Evolutionary conservation across 257 asterid genomes (phyloP), one percentile per base, ranked within the genome.

Genomic region (Solanum sejunctum): DNA sequence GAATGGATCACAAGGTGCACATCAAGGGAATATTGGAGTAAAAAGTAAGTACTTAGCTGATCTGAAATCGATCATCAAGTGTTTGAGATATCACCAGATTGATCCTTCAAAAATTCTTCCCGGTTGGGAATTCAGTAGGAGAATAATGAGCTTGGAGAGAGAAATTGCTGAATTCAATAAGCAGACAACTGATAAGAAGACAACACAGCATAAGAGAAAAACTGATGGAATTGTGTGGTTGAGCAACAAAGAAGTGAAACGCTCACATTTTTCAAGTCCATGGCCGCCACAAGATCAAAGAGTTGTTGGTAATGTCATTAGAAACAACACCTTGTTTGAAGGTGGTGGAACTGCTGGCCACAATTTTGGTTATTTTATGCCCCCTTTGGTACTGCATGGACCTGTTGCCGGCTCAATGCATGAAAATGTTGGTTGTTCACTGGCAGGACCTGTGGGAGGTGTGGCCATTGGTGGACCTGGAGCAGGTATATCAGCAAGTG

Each of bases 51-150:
- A 91, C 43, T 84, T 96, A 84, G 85, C 87, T 78, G 87, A 89
- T 58, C 86, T 94, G 73, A 92, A 61, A 87, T 90, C 97, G 21
- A 83, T 96, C 51, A 64, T 85, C 81, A 85, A 86, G 86, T 92
- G 97, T 88, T 85, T 93, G 89, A 92, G 86, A 88, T 77, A 89
- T 86, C 98, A 96, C 84, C 88, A 89, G 6, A 84, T 94, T 78
- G 97, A 96, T 85, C 88, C 91, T 10, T 70, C 92, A 23, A 87
- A 90, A 86, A 84, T 93, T 73, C 91, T 96, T 83, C 88, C 97
- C 0, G 97, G 93, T 36, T 96, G 98, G 97, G 94, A 96, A 89
- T 85, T 96, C 84, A 86, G 61, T 13, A 92, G 88, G 63, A 90
- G 84, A 81, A 93, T 94, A n/a, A 26, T 79, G 72, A 84, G 82